phyloP scores from a whole-genome alignment of 2,329 filamentous ascomycete genomes.

The Sporothrix brasiliensis region DNA sequence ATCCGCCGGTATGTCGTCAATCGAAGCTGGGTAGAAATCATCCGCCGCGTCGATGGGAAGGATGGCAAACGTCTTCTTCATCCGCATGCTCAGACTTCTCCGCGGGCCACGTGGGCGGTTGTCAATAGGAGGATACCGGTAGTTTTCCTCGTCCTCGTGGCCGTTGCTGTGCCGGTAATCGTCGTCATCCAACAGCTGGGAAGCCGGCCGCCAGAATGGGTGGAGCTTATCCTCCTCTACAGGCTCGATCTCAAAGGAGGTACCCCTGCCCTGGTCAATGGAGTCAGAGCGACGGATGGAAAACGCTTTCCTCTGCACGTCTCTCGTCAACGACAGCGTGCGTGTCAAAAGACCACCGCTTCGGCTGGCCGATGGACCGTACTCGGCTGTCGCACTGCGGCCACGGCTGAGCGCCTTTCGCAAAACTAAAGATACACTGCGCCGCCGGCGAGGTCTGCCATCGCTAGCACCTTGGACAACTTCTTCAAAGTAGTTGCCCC shows the following conservation, averaged over 20 bases:
- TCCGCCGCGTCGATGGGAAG: conserved; percentile 54
- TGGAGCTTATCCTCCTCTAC: conserved; percentile 60
- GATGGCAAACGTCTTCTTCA: conserved; percentile 65
- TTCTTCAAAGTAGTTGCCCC: conserved; percentile 59
- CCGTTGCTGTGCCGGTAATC: conserved; percentile 34
- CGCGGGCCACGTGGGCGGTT: conserved; percentile 52
- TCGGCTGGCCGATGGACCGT: conserved; percentile 47
- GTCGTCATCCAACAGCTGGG: conserved; percentile 41
- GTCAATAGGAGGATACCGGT: conserved; percentile 54
- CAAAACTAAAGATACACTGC: conserved; percentile 55
- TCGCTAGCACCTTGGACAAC: background rate
- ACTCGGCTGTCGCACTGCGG: conserved; percentile 45
- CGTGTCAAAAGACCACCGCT: conserved; percentile 52
- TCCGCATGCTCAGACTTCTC: conserved; percentile 55
- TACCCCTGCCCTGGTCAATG: conserved; percentile 38
- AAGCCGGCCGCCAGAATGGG: conserved; percentile 63
- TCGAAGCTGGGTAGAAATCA: conserved; percentile 38
- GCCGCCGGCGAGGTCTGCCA: conserved; percentile 44
- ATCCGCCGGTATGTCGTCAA: conserved; percentile 47
- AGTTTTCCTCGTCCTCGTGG: conserved; percentile 44
- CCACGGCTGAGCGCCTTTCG: conserved; percentile 50
- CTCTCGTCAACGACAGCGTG: conserved; percentile 56
- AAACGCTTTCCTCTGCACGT: conserved; percentile 2
- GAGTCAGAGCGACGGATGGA: conserved; percentile 29
- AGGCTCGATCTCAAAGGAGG: conserved; percentile 49